phyloP scores from a whole-genome alignment of 176 grass and related monocot genomes.

The barley (Hordeum vulgare) region DNA sequence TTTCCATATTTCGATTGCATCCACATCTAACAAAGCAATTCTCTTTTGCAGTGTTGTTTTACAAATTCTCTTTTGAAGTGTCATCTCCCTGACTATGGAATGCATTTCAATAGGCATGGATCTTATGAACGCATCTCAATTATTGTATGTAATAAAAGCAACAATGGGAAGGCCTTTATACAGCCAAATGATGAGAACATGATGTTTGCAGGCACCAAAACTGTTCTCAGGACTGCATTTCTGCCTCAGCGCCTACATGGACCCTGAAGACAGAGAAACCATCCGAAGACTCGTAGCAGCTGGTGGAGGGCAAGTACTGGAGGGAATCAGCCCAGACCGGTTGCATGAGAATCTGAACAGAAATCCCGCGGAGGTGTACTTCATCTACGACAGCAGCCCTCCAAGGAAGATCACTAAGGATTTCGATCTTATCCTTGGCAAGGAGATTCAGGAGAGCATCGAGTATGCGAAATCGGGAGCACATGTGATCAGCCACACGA shows the following conservation, averaged over 20 bases:
- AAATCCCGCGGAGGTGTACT: neutral
- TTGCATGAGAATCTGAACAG: neutral
- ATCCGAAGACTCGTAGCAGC: neutral
- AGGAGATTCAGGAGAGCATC: neutral
- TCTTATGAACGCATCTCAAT: neutral
- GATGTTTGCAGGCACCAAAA: conserved; percentile 19
- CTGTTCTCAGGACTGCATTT: conserved; percentile 29
- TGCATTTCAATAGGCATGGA: neutral
- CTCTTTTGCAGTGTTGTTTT: neutral
- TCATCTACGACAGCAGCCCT: neutral
- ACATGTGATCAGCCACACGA: conserved; percentile 5
- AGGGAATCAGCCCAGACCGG: neutral
- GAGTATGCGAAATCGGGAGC: neutral
- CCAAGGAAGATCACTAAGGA: neutral
- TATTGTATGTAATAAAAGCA: neutral
- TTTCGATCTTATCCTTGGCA: neutral
- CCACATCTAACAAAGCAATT: neutral
- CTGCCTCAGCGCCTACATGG: conserved; percentile 32
- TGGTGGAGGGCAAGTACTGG: conserved; percentile 13
- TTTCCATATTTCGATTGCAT: neutral
- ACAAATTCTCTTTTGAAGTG: neutral
- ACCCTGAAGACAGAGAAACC: neutral
- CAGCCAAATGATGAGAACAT: neutral
- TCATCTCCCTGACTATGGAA: neutral
- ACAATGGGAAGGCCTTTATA: neutral